phyloP scores from a whole-genome alignment of 805 yeast genomes.

The Komagataella ulmi region DNA sequence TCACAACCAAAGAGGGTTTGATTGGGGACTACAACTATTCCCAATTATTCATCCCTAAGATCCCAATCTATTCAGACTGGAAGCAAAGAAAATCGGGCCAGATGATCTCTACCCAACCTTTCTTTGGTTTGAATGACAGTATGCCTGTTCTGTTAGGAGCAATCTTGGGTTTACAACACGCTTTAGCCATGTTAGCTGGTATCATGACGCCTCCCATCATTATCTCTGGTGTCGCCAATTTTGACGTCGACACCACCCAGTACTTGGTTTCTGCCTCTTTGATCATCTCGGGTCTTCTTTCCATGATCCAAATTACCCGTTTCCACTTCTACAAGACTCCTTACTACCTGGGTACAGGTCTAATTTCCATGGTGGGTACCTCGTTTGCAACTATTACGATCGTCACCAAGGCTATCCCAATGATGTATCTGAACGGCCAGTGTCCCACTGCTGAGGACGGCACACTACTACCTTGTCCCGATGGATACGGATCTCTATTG shows the following conservation, averaged over 20 bases:
- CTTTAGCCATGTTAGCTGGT: conserved; percentile 88
- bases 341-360: conserved; percentile 77
- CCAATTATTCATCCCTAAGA: conserved; percentile 64
- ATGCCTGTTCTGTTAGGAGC: conserved; percentile 75
- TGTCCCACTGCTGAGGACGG: conserved; percentile 61
- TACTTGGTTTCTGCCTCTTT: conserved; percentile 62
- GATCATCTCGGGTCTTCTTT: conserved; percentile 58
- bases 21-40: conserved; percentile 83
- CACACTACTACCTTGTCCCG: conserved; percentile 63
- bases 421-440: conserved; percentile 62
- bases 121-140: conserved; percentile 67
- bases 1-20: conserved; percentile 68
- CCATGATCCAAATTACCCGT: conserved; percentile 67
- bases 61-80: conserved; percentile 47
- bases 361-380: conserved; percentile 83
- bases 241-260: conserved; percentile 34
- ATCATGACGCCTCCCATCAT: conserved; percentile 74
- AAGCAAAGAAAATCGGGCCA: conserved; percentile 16
- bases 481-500: conserved; percentile 78
- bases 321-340: conserved; percentile 64
- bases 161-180: conserved; percentile 75
- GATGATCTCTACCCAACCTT: conserved; percentile 40
- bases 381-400: conserved; percentile 82
- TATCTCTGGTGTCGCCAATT: conserved; percentile 50
- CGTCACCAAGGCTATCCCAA: conserved; percentile 60